phyloP scores from a whole-genome alignment of 2,329 filamentous ascomycete species.

The Curvularia verruculosa region DNA sequence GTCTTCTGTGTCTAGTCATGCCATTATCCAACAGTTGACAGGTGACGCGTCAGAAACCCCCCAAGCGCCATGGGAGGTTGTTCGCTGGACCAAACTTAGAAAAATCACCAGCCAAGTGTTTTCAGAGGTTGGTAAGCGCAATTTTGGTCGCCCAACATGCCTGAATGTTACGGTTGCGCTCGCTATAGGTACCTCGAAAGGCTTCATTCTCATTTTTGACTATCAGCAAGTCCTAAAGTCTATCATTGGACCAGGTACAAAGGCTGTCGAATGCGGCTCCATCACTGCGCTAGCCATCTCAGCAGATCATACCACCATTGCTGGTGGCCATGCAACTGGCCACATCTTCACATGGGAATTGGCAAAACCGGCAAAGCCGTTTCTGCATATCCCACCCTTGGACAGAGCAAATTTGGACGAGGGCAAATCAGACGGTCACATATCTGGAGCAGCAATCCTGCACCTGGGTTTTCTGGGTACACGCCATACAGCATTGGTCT shows the following conservation, averaged over 20 bases:
- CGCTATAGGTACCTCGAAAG: conserved; percentile 90
- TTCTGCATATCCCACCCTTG: conserved; percentile 82
- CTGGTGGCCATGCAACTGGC: conserved; percentile 85
- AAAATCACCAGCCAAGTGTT: conserved; percentile 90
- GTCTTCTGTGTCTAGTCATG: conserved; percentile 75
- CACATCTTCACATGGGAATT: conserved; percentile 98
- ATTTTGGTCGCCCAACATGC: conserved; percentile 90
- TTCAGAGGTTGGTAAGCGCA: conserved; percentile 88
- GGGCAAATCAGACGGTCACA: conserved; percentile 79
- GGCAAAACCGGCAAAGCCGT: conserved; percentile 78
- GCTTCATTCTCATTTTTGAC: conserved; percentile 93
- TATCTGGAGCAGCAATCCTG: conserved; percentile 76
- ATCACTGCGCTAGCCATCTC: conserved; percentile 89
- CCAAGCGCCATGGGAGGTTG: conserved; percentile 92
- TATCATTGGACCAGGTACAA: conserved; percentile 91
- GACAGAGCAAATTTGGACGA: conserved; percentile 68
- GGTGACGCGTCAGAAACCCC: conserved; percentile 59
- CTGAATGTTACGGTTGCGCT: conserved; percentile 87
- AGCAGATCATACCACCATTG: conserved; percentile 90
- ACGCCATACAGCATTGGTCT: conserved; percentile 90
- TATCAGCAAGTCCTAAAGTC: conserved; percentile 94
- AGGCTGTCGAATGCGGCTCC: conserved; percentile 88
- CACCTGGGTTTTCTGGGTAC: conserved; percentile 96
- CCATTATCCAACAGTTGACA: conserved; percentile 65
- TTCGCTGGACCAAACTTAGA: conserved; percentile 91